Conservation (phyloP, 202 grass and related monocot species). For the Bolboschoenoplectus hybrid region DNA sequence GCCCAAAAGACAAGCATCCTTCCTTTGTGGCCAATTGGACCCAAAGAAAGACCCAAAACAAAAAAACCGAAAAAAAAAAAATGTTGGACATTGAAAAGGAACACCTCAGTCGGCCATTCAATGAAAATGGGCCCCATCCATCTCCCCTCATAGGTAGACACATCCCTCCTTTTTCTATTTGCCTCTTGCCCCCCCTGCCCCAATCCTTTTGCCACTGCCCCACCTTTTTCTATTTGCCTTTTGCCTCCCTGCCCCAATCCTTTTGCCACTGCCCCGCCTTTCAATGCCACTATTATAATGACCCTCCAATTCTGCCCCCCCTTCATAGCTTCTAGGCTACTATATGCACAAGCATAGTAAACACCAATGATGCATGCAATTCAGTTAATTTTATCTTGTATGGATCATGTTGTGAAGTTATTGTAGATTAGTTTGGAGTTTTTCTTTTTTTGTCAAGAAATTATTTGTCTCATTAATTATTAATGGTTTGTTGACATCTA, state of each 20-base stretch:
- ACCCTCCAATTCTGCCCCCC: constrained; percentile 10
- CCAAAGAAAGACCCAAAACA: constrained; percentile 1
- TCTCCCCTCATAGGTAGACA: constrained; percentile 38
- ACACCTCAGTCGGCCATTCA: constrained; percentile 45
- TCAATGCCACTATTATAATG: constrained; percentile 15
- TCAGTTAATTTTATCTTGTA: background rate
- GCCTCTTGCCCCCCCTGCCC: constrained; percentile 16
- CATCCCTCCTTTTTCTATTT: constrained; percentile 28
- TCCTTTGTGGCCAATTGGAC: constrained; percentile 32
- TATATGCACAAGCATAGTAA: background rate
- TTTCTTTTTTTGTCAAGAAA: too few species aligned
- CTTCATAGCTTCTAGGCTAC: background rate
- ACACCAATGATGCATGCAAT: background rate
- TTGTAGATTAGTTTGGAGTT: too few species aligned
- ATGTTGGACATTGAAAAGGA: constrained; percentile 32
- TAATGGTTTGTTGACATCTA: too few species aligned
- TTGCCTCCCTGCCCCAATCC: constrained; percentile 17
- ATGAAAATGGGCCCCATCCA: constrained; percentile 35
- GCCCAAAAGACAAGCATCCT: constrained; percentile 39
- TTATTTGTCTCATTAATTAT: too few species aligned
- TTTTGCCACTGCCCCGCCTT: constrained; percentile 20
- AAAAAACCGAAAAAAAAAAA: background rate
- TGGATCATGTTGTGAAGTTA: background rate
- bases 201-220: constrained; percentile 11
- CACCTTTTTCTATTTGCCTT: constrained; percentile 33